Percentiles rank a stretch among this genome's conserved stretches.
Evolutionary conservation across 441 rosid genomes (phyloP).

Genomic region (Pelargonium citronellum): DNA sequence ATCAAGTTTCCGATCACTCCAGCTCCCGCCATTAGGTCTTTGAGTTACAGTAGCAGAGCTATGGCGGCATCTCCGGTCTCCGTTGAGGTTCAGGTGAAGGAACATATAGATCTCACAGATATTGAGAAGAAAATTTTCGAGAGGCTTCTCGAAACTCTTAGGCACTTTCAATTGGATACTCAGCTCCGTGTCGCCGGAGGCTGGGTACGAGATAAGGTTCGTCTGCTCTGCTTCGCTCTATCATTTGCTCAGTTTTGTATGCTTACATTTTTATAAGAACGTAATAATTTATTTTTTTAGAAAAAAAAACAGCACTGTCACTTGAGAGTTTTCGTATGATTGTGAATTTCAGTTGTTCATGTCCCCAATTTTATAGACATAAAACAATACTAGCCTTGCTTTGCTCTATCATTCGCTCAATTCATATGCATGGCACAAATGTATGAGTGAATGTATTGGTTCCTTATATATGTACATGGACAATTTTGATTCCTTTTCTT

Average conservation of each 20-base stretch:
- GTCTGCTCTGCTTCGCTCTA: not conserved
- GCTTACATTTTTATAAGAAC: not conserved
- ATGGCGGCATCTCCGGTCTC: constrained; percentile 24
- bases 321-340: too few relatives aligned
- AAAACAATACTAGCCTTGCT: too few relatives aligned
- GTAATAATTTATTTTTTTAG: not conserved
- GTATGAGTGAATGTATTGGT: too few relatives aligned
- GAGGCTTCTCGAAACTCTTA: constrained; percentile 54
- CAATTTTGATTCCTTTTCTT: constrained; percentile 5
- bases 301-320: too few relatives aligned
- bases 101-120: constrained; percentile 53
- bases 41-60: constrained; percentile 18
- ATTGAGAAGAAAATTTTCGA: constrained; percentile 60
- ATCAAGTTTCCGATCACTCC: constrained; percentile 24
- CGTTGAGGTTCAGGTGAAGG: constrained; percentile 36
- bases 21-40: constrained; percentile 11
- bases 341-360: too few relatives aligned
- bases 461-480: not conserved
- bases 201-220: constrained; percentile 98
- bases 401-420: too few relatives aligned
- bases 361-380: too few relatives aligned
- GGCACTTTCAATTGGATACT: constrained; percentile 55
- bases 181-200: constrained; percentile 97
- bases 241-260: not conserved
- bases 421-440: too few relatives aligned